A percentile compares a stretch with the other conserved stretches of the same genome.
Evolutionary conservation across 805 yeast species (phyloP).

Genomic region (Ogataea salicorniae): DNA sequence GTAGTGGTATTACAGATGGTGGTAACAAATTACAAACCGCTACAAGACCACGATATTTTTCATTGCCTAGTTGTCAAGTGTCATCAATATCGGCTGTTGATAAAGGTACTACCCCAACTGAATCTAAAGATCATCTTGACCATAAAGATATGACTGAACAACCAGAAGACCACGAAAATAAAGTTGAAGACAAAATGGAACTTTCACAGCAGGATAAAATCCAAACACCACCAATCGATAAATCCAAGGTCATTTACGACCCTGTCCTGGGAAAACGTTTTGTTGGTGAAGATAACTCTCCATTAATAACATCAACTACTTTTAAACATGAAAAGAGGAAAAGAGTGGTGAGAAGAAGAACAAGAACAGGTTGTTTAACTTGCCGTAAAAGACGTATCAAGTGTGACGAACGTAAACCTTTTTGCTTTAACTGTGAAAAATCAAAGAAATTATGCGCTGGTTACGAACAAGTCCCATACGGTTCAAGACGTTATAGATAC

Average conservation of each 20-base stretch:
- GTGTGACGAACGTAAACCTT: conserved; percentile 71
- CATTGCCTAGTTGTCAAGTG: background rate
- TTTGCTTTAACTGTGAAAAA: conserved; percentile 63
- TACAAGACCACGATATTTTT: conserved; percentile 5
- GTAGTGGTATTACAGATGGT: background rate
- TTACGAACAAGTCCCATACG: conserved; percentile 42
- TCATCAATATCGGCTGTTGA: too few species aligned
- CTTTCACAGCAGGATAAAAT: too few species aligned
- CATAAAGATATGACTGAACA: too few species aligned
- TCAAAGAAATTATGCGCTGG: conserved; percentile 64
- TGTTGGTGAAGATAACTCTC: conserved; percentile 1
- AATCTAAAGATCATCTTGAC: too few species aligned
- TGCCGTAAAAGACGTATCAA: conserved; percentile 68
- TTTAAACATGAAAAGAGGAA: conserved; percentile 31
- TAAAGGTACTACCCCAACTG: too few species aligned
- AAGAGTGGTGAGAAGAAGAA: conserved; percentile 51
- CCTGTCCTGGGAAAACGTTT: conserved; percentile 9
- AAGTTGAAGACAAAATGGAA: too few species aligned
- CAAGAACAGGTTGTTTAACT: conserved; percentile 72
- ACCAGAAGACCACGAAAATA: too few species aligned
- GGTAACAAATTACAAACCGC: too few species aligned
- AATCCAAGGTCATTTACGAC: conserved; percentile 3
- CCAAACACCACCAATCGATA: too few species aligned
- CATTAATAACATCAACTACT: conserved; percentile 1
- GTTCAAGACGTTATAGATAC: conserved; percentile 24